These are phyloP conservation scores for Dryadomyces quercus-mongolicae DNA, from an alignment of 2,329 filamentous ascomycete species.

Conservation along the genomic window DNA sequence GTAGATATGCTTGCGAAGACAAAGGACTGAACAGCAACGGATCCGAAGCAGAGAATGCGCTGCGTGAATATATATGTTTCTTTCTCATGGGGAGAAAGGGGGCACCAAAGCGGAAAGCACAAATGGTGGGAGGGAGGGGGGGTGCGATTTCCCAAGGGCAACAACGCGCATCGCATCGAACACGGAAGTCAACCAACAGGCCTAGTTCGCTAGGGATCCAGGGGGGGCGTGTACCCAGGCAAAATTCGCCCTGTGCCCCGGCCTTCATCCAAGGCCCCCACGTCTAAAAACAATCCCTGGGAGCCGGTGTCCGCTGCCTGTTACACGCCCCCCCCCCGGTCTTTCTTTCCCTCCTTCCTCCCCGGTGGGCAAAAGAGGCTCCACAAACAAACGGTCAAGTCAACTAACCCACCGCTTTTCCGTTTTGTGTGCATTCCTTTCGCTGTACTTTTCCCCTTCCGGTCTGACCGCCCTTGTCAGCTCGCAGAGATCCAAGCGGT, in stretches of 20 bases:
- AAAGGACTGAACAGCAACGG: no score
- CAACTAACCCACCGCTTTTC: neutral
- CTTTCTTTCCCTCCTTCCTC: neutral
- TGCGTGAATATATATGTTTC: constrained; percentile 5
- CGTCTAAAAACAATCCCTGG: neutral
- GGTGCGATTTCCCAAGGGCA: constrained; percentile 3
- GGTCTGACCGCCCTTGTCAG: neutral
- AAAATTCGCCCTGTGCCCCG: neutral
- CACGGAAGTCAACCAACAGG: neutral
- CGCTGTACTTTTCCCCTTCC: neutral
- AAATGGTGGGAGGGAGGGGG: constrained; percentile 3
- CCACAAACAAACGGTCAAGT: neutral
- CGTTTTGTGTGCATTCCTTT: neutral
- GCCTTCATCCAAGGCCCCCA: neutral
- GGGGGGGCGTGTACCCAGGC: neutral
- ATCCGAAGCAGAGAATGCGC: neutral
- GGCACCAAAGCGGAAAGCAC: neutral
- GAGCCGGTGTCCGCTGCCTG: neutral
- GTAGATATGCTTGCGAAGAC: neutral
- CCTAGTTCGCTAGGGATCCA: neutral
- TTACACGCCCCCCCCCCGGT: neutral
- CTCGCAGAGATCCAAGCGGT: neutral
- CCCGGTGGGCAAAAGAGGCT: neutral
- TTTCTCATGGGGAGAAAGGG: neutral
- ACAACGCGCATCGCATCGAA: neutral